Percentiles rank a stretch among this genome's conserved stretches.
Conservation (phyloP, 2,329 filamentous ascomycete genomes). For the Coniochaeta sp. region DNA sequence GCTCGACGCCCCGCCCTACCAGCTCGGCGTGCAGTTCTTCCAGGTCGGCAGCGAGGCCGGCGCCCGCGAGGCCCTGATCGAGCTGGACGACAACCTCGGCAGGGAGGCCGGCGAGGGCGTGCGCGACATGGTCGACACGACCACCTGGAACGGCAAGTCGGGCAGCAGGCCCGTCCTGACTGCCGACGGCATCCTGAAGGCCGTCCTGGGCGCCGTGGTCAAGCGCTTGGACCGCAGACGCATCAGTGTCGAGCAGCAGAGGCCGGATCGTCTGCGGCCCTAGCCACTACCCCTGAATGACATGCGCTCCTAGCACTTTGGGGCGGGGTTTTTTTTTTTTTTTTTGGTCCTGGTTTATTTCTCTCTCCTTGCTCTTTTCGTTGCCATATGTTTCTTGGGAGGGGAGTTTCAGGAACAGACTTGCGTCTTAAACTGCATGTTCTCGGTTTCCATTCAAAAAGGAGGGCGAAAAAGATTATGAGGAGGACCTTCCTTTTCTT, state of each 20-base stretch:
- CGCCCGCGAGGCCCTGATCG: conserved; percentile 58
- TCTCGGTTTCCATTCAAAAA: not conserved
- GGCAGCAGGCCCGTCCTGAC: conserved; percentile 43
- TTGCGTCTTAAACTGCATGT: not conserved
- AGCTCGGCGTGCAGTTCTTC: conserved; percentile 93
- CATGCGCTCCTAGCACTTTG: not conserved
- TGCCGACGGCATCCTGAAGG: conserved; percentile 70
- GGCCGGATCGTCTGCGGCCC: not conserved
- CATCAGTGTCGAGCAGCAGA: conserved; percentile 1
- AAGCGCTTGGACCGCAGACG: conserved; percentile 50
- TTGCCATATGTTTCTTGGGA: not conserved
- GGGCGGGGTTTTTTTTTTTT: not conserved
- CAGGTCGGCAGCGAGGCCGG: conserved; percentile 71
- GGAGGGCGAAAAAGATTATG: not conserved
- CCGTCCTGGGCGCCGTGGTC: conserved; percentile 71
- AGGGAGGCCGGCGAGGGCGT: conserved; percentile 47
- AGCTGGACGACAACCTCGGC: conserved; percentile 67
- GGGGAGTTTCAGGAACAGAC: not conserved
- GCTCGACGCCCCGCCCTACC: conserved; percentile 65
- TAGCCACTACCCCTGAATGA: not conserved
- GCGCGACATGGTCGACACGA: conserved; percentile 88
- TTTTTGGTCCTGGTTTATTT: not conserved
- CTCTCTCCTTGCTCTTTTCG: not conserved
- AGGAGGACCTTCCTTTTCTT: not conserved
- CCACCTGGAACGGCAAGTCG: conserved; percentile 57